Conservation (phyloP, 495 filamentous ascomycete species). For the Xylaria intraflava region DNA sequence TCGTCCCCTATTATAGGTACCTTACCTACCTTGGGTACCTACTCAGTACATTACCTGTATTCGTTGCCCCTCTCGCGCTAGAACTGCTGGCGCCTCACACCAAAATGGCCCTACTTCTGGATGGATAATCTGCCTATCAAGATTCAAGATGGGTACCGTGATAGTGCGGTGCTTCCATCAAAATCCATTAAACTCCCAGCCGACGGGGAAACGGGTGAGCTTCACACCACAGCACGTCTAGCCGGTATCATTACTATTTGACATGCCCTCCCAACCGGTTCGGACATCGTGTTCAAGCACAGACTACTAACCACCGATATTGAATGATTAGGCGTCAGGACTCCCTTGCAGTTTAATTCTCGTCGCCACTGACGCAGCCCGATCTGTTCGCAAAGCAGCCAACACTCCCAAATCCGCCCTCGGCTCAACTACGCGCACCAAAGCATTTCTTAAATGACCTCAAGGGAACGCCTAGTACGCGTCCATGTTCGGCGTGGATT, state of each 20-base stretch:
- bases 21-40: too few relatives aligned
- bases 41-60: too few relatives aligned
- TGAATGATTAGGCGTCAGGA: background rate
- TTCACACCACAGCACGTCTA: too few relatives aligned
- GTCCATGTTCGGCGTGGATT: slow-evolving; percentile 7
- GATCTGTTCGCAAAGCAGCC: background rate
- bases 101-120: too few relatives aligned
- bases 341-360: background rate
- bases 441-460: slow-evolving; percentile 1
- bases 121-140: too few relatives aligned
- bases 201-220: too few relatives aligned
- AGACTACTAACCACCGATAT: background rate
- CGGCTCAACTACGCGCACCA: background rate
- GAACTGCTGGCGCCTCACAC: too few relatives aligned
- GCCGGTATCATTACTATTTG: background rate
- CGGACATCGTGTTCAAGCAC: too few relatives aligned
- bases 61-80: too few relatives aligned
- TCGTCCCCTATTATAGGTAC: too few relatives aligned
- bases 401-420: background rate
- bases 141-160: too few relatives aligned
- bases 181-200: background rate
- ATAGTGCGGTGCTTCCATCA: too few relatives aligned
- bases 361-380: background rate
- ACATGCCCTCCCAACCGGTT: background rate
- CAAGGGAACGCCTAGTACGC: slow-evolving; percentile 2